Conservation (phyloP, 2,329 filamentous ascomycete species). For the Tolypocladium nubicola region DNA sequence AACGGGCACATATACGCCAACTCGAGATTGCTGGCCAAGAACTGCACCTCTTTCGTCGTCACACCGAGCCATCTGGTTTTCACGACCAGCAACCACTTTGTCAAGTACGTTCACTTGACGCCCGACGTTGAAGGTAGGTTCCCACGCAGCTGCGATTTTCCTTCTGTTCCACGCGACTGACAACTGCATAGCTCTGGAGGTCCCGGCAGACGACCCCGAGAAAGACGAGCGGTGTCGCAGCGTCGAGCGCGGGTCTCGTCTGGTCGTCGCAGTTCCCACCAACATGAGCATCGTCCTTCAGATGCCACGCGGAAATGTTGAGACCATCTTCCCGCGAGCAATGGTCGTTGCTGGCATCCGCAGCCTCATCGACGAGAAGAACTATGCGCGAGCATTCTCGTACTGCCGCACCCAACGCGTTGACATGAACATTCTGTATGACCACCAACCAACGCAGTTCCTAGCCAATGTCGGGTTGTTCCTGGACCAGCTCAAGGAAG, state of each 20-base stretch:
- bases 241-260: constrained; percentile 77
- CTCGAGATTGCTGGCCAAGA: constrained; percentile 62
- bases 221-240: constrained; percentile 85
- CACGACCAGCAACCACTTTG: constrained; percentile 82
- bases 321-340: constrained; percentile 87
- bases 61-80: constrained; percentile 79
- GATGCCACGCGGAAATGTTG: constrained; percentile 91
- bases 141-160: not conserved
- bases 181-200: constrained; percentile 54
- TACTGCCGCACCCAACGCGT: constrained; percentile 88
- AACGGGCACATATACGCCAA: constrained; percentile 74
- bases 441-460: constrained; percentile 83
- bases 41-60: constrained; percentile 82
- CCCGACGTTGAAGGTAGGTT: constrained; percentile 50
- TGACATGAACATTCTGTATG: constrained; percentile 95
- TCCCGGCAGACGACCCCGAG: constrained; percentile 82
- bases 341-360: constrained; percentile 88
- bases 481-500: constrained; percentile 71
- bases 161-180: constrained; percentile 8
- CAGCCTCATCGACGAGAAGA: constrained; percentile 64
- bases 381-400: constrained; percentile 76
- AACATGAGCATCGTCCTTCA: constrained; percentile 80
- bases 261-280: constrained; percentile 84
- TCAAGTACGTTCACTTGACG: constrained; percentile 83
- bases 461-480: constrained; percentile 66